Conservation (phyloP, 441 rosid species). For the Mallotus japonicus region DNA sequence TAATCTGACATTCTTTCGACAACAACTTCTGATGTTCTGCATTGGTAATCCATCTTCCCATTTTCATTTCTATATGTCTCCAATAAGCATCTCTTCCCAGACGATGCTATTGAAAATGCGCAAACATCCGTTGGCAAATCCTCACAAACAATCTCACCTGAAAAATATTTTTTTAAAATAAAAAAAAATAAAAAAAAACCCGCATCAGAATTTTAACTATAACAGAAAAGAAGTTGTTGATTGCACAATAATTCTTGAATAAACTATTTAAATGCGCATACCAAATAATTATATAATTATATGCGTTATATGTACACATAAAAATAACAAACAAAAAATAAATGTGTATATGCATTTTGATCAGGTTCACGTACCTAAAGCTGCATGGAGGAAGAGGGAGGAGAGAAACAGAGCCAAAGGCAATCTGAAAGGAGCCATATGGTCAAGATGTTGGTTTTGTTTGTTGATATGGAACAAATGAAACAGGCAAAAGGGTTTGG, state of each 20-base stretch:
- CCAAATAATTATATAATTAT: no score
- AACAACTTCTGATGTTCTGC: conserved; percentile 80
- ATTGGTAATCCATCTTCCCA: conserved; percentile 52
- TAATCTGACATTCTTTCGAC: conserved; percentile 71
- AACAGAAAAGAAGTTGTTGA: no score
- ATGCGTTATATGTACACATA: background rate
- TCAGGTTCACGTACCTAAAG: conserved; percentile 43
- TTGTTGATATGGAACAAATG: conserved; percentile 11
- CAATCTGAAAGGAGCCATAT: conserved; percentile 58
- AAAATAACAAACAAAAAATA: background rate
- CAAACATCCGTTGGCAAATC: conserved; percentile 62
- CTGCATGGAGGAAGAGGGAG: conserved; percentile 58
- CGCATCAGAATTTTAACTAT: no score
- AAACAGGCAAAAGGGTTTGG: conserved; percentile 5
- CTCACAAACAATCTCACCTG: conserved; percentile 73
- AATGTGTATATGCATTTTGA: no score
- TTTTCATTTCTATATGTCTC: conserved; percentile 45
- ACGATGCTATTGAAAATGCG: conserved; percentile 63
- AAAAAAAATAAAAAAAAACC: background rate
- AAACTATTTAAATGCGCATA: no score
- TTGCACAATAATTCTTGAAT: no score
- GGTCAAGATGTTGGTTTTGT: background rate
- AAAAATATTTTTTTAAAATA: background rate
- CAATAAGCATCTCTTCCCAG: conserved; percentile 84
- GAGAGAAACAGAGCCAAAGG: conserved; percentile 49